Evolutionary conservation across 768 basidiomycete genomes (phyloP), one percentile per base, ranked within the genome.

Genomic region (Psilocybe tampanensis): DNA sequence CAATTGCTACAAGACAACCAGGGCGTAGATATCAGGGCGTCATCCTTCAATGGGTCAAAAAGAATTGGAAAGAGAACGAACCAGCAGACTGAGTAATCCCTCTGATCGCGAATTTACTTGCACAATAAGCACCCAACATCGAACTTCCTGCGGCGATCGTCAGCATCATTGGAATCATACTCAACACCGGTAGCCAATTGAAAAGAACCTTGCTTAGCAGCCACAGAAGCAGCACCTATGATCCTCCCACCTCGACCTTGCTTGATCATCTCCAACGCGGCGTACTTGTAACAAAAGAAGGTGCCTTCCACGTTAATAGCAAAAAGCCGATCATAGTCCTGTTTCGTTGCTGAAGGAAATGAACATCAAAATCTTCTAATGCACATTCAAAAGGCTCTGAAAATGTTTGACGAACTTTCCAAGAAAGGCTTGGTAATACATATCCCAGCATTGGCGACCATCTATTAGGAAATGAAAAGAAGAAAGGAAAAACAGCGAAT

Each of bases 401-500:
- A 36, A 9, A 29, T 29, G 29, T 9, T 4, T 5, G 17, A 56
- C 68, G 22, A 54, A 72, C 72, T 67, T 23, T 71, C 65, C 0
- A 68, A 24, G 44, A 71, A 60, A 9, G 64, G 56, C 33, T 63
- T 66, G 1, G 58, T 52, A 0, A 62, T 51, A 19, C 48, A 56
- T 29, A 76, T 69, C 1, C 78, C 79, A 5, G 79, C 80, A 64
- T 81, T 81, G 3, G 80, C 78, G 2, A 81, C 71, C 76, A 80
- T 76, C 75, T 76, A 56, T 12, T 34, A 19, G 19, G 13, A 2
- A 3, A 24, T 21, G 18, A 12, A 15, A 21, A 23, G 19, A 53
- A 23, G 7, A 7, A 7, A 53, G 18, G 42, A 18, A 21, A 41
- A 13, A 8, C 15, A 45, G n/a, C n/a, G n/a, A n/a, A n/a, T n/a